These are phyloP conservation scores for Musa acuminata DNA, from an alignment of 176 grass and related monocot species.

Conservation along the genomic window DNA sequence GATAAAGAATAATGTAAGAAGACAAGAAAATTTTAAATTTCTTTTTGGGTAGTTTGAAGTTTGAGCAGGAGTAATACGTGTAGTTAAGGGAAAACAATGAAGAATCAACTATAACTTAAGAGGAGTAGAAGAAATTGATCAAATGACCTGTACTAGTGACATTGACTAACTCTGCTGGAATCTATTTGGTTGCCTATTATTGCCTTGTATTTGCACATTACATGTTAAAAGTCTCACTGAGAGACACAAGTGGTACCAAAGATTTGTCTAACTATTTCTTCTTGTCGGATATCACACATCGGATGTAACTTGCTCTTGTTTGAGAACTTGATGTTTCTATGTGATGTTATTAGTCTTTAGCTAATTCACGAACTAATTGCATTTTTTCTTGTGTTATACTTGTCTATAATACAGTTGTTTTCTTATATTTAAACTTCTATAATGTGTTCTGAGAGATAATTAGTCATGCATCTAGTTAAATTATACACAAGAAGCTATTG, in stretches of 20 bases:
- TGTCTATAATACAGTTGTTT: neutral
- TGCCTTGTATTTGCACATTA: neutral
- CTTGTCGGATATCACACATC: neutral
- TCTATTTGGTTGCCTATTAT: neutral
- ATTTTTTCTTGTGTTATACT: neutral
- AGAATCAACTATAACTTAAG: neutral
- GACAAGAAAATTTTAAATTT: too few species aligned
- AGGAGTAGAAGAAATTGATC: neutral
- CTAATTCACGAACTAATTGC: neutral
- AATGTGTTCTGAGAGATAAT: neutral
- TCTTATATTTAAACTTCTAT: neutral
- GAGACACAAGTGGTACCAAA: neutral
- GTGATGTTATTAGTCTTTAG: neutral
- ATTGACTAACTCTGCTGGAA: too few species aligned
- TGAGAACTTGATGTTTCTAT: neutral
- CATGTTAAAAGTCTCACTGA: neutral
- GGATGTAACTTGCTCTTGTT: neutral
- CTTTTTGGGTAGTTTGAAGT: neutral
- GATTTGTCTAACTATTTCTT: neutral
- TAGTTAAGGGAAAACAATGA: neutral
- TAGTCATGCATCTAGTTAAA: neutral
- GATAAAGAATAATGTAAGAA: too few species aligned
- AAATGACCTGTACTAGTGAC: neutral
- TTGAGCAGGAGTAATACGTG: neutral
- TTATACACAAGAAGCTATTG: neutral